Conservation (phyloP, 2,329 filamentous ascomycete species). For the Calonectria naviculata region DNA sequence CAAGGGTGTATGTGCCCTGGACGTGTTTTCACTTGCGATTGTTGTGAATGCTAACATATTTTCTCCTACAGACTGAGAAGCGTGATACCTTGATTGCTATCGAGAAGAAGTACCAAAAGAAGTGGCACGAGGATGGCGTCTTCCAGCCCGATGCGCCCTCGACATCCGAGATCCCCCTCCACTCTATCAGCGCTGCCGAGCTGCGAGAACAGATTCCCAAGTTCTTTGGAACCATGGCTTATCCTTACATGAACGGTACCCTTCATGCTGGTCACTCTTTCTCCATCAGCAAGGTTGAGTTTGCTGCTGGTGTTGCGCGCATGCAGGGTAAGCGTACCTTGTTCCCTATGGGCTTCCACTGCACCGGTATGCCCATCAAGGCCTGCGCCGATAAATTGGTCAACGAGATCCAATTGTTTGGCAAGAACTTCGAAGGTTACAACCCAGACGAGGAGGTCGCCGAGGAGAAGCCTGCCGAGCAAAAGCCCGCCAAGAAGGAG, state of each 20-base stretch:
- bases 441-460: constrained; percentile 69
- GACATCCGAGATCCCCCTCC: constrained; percentile 79
- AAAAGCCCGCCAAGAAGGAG: constrained; percentile 71
- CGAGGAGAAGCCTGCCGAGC: constrained; percentile 65
- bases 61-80: constrained; percentile 77
- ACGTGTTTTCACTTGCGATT: not conserved
- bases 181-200: constrained; percentile 78
- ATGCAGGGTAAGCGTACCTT: constrained; percentile 91
- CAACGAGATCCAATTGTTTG: constrained; percentile 90
- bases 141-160: constrained; percentile 91
- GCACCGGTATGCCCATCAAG: constrained; percentile 97
- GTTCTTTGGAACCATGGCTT: constrained; percentile 77
- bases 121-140: constrained; percentile 64
- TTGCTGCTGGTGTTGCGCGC: constrained; percentile 84
- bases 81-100: constrained; percentile 82
- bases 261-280: constrained; percentile 94
- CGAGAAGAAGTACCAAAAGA: constrained; percentile 92
- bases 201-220: constrained; percentile 87
- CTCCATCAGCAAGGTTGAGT: constrained; percentile 93
- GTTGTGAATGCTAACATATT: constrained; percentile 20
- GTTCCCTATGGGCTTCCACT: constrained; percentile 93
- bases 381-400: constrained; percentile 95
- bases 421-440: constrained; percentile 85
- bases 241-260: constrained; percentile 84
- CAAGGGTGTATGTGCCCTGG: constrained; percentile 60